Evolutionary conservation across 306 rosid species (phyloP), one percentile per base, ranked within the genome.

Genomic region (Cicer arietinum): DNA sequence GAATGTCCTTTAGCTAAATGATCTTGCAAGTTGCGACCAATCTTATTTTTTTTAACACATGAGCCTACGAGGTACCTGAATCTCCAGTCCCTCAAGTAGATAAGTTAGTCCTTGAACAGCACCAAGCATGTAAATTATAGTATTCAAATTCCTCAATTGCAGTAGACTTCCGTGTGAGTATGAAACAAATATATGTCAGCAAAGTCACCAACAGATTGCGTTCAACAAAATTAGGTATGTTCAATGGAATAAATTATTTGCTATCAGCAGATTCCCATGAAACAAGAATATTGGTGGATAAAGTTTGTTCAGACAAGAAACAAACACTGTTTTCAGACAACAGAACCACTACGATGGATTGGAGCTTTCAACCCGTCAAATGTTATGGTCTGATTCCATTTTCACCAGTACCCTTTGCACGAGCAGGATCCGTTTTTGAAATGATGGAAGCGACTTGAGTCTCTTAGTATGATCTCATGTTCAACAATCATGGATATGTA

Each of bases 371-470:
- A 13, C 16, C 7, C 6, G 14, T 12, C 17, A 48, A 47, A 30
- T 30, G 37, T 30, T 30, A 30, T 39, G 67, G 71, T 43, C 68
- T 56, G 65, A 14, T 47, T 52, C 13, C 71, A 5, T 46, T 8
- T 56, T 91, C 89, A 91, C 97, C 96, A 93, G 80, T 89, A 93
- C 71, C 89, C 91, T 80, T 77, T 81, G 81, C 97, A 93, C 1
- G 97, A 84, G 80, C 96, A 93, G 10, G 88, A 89, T 60, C 97
- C 97, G 0, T 89, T 88, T 83, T 80, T 85, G 79, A 90, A 90
- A 93, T 90, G 98, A 85, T 93, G 98, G 82, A 93, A 93, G 40
- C 95, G 96, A 72, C 89, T 89, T 2, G 98, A 86, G 64, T 93
- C 97, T 85, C 98, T 85, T 53, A 93, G 77, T 77, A 93, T 86